These are phyloP conservation scores for Camellia oleifera DNA, from an alignment of 179 eudicot species.

Conservation along the genomic window DNA sequence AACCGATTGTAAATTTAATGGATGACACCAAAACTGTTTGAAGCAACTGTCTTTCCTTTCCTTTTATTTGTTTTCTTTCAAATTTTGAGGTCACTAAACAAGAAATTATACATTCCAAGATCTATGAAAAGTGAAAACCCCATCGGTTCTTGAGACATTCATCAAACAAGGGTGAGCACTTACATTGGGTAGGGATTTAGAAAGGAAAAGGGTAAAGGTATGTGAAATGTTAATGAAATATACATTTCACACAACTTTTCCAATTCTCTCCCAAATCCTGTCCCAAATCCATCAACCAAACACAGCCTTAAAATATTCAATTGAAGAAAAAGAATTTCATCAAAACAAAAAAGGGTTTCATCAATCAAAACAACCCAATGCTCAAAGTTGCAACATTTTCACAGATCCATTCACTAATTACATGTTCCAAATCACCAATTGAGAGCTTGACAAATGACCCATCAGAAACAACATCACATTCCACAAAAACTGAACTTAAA, in stretches of 20 bases:
- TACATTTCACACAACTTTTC: too few relatives aligned
- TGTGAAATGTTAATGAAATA: too few relatives aligned
- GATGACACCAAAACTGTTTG: neutral
- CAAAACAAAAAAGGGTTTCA: conserved; percentile 9
- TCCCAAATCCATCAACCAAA: too few relatives aligned
- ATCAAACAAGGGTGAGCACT: conserved; percentile 4
- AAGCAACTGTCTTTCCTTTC: neutral
- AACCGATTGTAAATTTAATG: too few relatives aligned
- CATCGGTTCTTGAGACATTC: neutral
- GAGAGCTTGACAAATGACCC: neutral
- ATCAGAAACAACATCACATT: neutral
- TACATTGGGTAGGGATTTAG: too few relatives aligned
- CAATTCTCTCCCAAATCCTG: too few relatives aligned
- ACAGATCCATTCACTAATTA: neutral
- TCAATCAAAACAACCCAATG: neutral
- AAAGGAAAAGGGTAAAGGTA: too few relatives aligned
- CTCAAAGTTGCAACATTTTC: neutral
- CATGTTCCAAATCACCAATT: neutral
- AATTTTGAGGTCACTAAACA: conserved; percentile 15
- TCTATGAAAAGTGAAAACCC: neutral
- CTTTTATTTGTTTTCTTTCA: neutral
- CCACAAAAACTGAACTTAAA: neutral
- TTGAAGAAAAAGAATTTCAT: neutral
- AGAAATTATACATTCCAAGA: conserved; percentile 19
- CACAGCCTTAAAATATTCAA: neutral